Base-by-base conservation (phyloP, 148 eudicot genomes). In the Chenopodium suecicum region DNA sequence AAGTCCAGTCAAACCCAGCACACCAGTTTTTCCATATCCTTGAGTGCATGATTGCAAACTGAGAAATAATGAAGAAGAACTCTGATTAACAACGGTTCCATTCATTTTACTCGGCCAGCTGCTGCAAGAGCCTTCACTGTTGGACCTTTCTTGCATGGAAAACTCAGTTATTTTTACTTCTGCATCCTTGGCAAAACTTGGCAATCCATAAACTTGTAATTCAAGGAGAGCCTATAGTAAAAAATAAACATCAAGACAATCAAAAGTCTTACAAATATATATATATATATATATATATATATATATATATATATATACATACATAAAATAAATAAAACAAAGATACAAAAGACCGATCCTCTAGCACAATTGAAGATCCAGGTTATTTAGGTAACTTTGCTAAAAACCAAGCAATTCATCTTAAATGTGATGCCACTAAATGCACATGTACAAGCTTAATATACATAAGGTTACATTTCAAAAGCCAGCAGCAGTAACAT, bases 1-100 rank as follows among this genome's bases (percentile, higher is more conserved):
- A 63, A 95, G 86, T 83, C 98, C 98, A 32, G 91, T 90, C 89
- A 95, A 89, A 72, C 98, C 97, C 84, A 94, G 86, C 76, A 82
- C 60, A 75, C 86, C 56, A 79, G 80, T 87, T 80, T 84, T 81
- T 74, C 77, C 60, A 71, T 70, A 80, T 80, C 84, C 77, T 84
- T 76, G 74, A 79, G 60, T 75, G 79, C 65, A 19, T 63, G 82
- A 76, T 22, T 76, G 76, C 64, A 78, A 75, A 68, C 62, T 78
- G 71, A 62, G 76, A 69, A 82, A 27, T 58, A 74, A 52, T 29
- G 83, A 74, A 78, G 56, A 70, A 11, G 88, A 73, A 23, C 79
- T 74, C 32, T 84, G 85, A 79, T 75, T 84, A 73, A 80, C 86
- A 62, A 83, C 79, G 78, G 74, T 62, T 78, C 91, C 92, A 85